Conservation (phyloP, 2,329 filamentous ascomycete species). For the Trematosphaeria pertusa region DNA sequence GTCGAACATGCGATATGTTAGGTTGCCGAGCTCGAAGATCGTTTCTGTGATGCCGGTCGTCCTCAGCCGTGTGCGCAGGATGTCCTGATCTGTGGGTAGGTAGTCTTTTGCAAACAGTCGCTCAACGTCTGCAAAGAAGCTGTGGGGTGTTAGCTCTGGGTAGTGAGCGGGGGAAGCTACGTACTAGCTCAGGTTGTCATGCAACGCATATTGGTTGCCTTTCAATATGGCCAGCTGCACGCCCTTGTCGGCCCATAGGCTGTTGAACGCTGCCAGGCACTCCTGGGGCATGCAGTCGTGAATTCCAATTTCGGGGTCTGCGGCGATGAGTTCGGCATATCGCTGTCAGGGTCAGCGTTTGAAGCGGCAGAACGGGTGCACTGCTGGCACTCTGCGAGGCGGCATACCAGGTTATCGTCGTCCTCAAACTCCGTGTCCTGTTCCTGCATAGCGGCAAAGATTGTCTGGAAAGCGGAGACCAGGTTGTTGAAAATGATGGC, state of each 20-base stretch:
- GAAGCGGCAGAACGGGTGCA: too few relatives aligned
- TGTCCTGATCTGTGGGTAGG: slow-evolving; percentile 91
- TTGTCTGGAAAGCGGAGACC: slow-evolving; percentile 87
- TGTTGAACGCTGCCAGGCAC: slow-evolving; percentile 81
- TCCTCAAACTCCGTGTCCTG: slow-evolving; percentile 80
- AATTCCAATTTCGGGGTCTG: slow-evolving; percentile 81
- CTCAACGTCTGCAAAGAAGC: slow-evolving; percentile 78
- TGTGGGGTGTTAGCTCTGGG: slow-evolving; percentile 48
- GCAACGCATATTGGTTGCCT: slow-evolving; percentile 94
- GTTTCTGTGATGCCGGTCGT: slow-evolving; percentile 98
- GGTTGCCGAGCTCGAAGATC: slow-evolving; percentile 86
- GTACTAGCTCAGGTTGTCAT: slow-evolving; percentile 95
- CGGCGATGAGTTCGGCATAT: slow-evolving; percentile 77
- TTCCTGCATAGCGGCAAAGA: slow-evolving; percentile 89
- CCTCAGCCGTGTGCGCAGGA: slow-evolving; percentile 85
- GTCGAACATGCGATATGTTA: slow-evolving; percentile 97
- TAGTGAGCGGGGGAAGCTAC: slow-evolving; percentile 37
- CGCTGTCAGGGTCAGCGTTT: slow-evolving; percentile 63
- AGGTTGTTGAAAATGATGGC: slow-evolving; percentile 96
- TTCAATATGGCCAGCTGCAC: slow-evolving; percentile 88
- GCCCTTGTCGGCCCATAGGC: slow-evolving; percentile 82
- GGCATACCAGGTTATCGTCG: slow-evolving; percentile 76
- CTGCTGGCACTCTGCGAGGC: not conserved
- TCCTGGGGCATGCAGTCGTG: slow-evolving; percentile 81
- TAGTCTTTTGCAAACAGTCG: slow-evolving; percentile 72